Percentiles rank a stretch among this genome's conserved stretches.
Conservation (phyloP, 2,329 filamentous ascomycete species). For the Aaosphaeria pasadenensis region DNA sequence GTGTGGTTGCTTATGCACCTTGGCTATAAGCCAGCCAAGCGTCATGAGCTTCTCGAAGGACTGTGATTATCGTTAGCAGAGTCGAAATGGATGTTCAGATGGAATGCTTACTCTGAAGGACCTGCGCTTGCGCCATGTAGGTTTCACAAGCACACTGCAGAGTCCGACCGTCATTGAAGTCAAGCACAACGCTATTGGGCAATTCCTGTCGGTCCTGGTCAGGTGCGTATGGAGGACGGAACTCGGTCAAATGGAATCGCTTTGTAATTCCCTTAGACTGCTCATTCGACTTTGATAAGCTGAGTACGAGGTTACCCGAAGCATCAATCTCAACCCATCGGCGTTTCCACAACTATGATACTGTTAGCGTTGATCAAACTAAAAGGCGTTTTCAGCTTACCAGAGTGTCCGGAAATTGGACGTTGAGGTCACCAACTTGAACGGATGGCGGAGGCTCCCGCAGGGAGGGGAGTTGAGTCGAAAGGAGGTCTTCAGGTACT, state of each 20-base stretch:
- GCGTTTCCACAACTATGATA: constrained; percentile 76
- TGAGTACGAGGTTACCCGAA: constrained; percentile 78
- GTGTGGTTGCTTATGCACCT: background rate
- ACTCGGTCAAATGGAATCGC: constrained; percentile 82
- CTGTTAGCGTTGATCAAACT: constrained; percentile 6
- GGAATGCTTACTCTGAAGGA: constrained; percentile 30
- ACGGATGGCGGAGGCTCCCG: constrained; percentile 54
- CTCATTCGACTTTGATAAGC: constrained; percentile 62
- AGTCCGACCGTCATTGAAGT: constrained; percentile 60
- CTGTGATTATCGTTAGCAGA: constrained; percentile 18
- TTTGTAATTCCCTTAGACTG: constrained; percentile 61
- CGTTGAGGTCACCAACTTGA: constrained; percentile 85
- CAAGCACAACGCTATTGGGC: constrained; percentile 73
- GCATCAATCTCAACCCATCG: constrained; percentile 83
- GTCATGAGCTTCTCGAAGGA: constrained; percentile 36
- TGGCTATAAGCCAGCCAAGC: constrained; percentile 35
- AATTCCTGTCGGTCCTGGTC: constrained; percentile 92
- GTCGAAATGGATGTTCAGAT: too few relatives aligned
- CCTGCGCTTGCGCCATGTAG: constrained; percentile 28
- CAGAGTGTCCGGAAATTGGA: constrained; percentile 94
- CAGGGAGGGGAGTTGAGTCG: constrained; percentile 23
- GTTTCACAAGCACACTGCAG: constrained; percentile 57
- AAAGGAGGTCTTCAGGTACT: constrained; percentile 38
- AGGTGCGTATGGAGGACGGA: constrained; percentile 73
- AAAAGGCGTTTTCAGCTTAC: constrained; percentile 30